Percentiles rank a stretch among this genome's conserved stretches.
These are phyloP conservation scores for Ganoderma lucidum DNA, from an alignment of 1,284 basidiomycete genomes.

Conservation along the genomic window DNA sequence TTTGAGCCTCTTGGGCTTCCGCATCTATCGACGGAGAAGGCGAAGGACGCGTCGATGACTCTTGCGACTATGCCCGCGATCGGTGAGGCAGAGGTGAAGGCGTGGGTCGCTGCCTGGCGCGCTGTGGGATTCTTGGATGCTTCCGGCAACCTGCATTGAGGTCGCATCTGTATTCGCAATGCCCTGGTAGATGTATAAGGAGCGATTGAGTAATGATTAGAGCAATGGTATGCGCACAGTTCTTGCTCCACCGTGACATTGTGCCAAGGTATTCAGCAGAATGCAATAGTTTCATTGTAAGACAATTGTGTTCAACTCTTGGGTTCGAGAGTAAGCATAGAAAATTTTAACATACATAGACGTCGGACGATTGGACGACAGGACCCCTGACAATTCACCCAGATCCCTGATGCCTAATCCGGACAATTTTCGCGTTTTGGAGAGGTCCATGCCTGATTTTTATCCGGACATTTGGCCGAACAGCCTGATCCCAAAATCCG, in stretches of 20 bases:
- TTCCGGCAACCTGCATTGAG: background rate
- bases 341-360: too few relatives aligned
- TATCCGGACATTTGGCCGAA: too few relatives aligned
- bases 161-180: background rate
- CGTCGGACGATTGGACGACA: too few relatives aligned
- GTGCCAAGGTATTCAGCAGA: background rate
- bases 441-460: too few relatives aligned
- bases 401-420: too few relatives aligned
- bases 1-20: slow-evolving; percentile 17
- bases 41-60: slow-evolving; percentile 14
- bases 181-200: background rate
- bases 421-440: too few relatives aligned
- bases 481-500: too few relatives aligned
- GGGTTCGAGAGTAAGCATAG: too few relatives aligned
- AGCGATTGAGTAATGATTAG: background rate
- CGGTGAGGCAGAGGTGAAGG: slow-evolving; percentile 9
- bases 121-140: slow-evolving; percentile 19
- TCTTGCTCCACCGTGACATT: background rate
- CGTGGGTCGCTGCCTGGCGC: slow-evolving; percentile 23
- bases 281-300: background rate
- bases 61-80: slow-evolving; percentile 17
- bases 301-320: too few relatives aligned
- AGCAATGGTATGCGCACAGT: background rate
- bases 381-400: too few relatives aligned
- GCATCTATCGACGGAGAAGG: slow-evolving; percentile 14